Conservation (phyloP, 257 asterid genomes). For the Echium plantagineum region DNA sequence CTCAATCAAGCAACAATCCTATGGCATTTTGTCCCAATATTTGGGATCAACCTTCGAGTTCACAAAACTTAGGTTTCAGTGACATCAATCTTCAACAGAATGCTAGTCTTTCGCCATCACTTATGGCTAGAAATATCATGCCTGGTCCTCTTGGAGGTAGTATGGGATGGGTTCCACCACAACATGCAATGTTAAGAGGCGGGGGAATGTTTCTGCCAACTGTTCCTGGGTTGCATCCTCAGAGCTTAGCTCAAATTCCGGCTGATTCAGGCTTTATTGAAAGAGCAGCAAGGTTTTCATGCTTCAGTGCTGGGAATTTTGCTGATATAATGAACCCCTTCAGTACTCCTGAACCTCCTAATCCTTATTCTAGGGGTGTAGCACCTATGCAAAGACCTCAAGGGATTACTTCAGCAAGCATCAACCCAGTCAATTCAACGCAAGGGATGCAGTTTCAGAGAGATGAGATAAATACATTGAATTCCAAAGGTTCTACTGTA, state of each 20-base stretch:
- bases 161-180: conserved; percentile 33
- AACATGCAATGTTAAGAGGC: conserved; percentile 39
- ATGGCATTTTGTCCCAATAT: conserved; percentile 24
- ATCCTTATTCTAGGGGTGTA: conserved; percentile 29
- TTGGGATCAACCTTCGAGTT: conserved; percentile 50
- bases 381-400: conserved; percentile 35
- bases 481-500: conserved; percentile 24
- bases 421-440: conserved; percentile 15
- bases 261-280: conserved; percentile 77
- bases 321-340: conserved; percentile 46
- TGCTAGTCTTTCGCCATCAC: conserved; percentile 24
- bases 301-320: conserved; percentile 69
- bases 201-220: conserved; percentile 43
- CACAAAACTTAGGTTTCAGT: conserved; percentile 41
- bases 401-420: conserved; percentile 25
- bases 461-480: conserved; percentile 25
- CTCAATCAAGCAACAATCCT: conserved; percentile 16
- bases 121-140: conserved; percentile 11
- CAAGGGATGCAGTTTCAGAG: conserved; percentile 15
- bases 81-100: conserved; percentile 34
- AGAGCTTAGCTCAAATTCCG: conserved; percentile 58
- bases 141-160: conserved; percentile 17
- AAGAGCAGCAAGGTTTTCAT: conserved; percentile 84
- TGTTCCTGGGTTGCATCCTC: conserved; percentile 45
- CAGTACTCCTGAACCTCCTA: conserved; percentile 20